Evolutionary conservation across 164 flowering plant genomes (phyloP).

Genomic region (Akebia trifoliata): DNA sequence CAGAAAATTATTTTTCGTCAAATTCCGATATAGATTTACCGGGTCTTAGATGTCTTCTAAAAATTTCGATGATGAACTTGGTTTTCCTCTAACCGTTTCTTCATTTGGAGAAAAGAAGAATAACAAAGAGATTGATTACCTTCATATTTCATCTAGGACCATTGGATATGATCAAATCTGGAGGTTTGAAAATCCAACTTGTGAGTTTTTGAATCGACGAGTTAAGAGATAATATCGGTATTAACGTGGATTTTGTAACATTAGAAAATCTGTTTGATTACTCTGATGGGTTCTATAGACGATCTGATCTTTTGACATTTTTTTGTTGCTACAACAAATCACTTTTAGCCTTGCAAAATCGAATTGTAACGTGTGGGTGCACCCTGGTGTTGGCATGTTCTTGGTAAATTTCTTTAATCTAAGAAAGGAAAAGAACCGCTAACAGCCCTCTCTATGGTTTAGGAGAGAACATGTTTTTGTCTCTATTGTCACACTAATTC

Average conservation of each 20-base stretch:
- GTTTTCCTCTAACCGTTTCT: conserved; percentile 53
- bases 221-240: neutral
- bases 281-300: conserved; percentile 33
- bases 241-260: conserved; percentile 32
- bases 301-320: conserved; percentile 33
- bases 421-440: neutral
- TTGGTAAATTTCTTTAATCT: neutral
- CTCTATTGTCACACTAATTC: too few relatives aligned
- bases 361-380: neutral
- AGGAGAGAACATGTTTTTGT: too few relatives aligned
- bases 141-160: conserved; percentile 13
- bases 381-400: neutral
- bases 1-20: too few relatives aligned
- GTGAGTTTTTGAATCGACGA: conserved; percentile 32
- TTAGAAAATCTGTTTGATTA: conserved; percentile 49
- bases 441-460: too few relatives aligned
- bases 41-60: conserved; percentile 56
- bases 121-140: neutral
- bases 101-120: conserved; percentile 9
- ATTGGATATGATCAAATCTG: conserved; percentile 35
- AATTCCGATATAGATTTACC: conserved; percentile 24
- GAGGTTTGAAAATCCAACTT: conserved; percentile 48
- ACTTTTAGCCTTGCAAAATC: conserved; percentile 29
- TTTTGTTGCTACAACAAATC: conserved; percentile 38
- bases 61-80: conserved; percentile 76